These are phyloP conservation scores for Mortierella sp. DNA, from an alignment of 371 early-diverging fungal species.

Conservation along the genomic window DNA sequence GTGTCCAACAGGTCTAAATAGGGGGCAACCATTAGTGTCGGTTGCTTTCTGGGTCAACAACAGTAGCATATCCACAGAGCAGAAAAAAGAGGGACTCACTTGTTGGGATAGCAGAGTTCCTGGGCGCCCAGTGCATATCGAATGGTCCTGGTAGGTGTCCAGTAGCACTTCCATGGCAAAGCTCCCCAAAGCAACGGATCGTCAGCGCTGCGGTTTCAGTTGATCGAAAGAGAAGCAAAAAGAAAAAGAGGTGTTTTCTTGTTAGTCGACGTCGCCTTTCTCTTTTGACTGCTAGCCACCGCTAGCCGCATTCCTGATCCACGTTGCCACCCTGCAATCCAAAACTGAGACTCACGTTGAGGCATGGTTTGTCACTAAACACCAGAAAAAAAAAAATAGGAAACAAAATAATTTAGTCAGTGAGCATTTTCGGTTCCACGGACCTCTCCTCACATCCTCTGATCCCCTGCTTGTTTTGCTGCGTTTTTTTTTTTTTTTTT, in stretches of 20 bases:
- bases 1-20: constrained; percentile 64
- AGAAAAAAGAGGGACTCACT: constrained; percentile 56
- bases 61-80: not conserved
- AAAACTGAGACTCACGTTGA: constrained; percentile 36
- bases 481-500: constrained; percentile 54
- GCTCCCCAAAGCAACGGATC: constrained; percentile 90
- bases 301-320: not conserved
- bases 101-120: constrained; percentile 85
- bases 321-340: constrained; percentile 2
- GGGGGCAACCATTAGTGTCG: not conserved
- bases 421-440: not conserved
- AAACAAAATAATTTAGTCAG: not conserved
- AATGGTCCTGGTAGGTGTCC: constrained; percentile 65
- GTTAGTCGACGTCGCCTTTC: not conserved
- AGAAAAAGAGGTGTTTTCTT: not conserved
- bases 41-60: not conserved
- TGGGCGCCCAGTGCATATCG: constrained; percentile 91
- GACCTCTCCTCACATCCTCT: not conserved
- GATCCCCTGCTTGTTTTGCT: not conserved
- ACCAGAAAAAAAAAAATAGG: not conserved
- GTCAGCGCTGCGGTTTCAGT: constrained; percentile 70
- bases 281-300: not conserved
- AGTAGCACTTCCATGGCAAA: constrained; percentile 65
- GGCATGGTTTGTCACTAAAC: constrained; percentile 44
- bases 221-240: not conserved